Evolutionary conservation across 1,284 basidiomycete genomes (phyloP).

Genomic region (Microbotryum violaceum): DNA sequence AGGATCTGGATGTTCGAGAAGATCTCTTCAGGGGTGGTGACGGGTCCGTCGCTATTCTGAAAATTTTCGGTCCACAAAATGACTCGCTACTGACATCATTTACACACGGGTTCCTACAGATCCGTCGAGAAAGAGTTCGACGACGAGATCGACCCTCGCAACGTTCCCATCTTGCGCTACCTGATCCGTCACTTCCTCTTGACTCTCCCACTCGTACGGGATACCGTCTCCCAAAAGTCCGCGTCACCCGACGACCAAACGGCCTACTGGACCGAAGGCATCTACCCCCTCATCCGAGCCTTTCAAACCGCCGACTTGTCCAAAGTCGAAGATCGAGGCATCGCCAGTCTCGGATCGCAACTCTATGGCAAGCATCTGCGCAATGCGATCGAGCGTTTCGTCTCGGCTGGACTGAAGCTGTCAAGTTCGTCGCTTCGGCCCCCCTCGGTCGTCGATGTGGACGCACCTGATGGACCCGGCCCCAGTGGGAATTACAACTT

Average conservation of each 20-base stretch:
- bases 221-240: slow-evolving; percentile 9
- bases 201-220: slow-evolving; percentile 33
- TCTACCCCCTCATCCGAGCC: slow-evolving; percentile 21
- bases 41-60: not conserved
- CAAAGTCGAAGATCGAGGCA: slow-evolving; percentile 11
- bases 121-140: slow-evolving; percentile 2
- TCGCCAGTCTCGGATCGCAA: not conserved
- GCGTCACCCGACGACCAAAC: not conserved
- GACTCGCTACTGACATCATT: too few relatives aligned
- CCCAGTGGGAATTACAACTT: too few relatives aligned
- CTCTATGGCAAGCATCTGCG: slow-evolving; percentile 7
- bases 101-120: not conserved
- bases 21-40: not conserved
- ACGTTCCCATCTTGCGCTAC: slow-evolving; percentile 32
- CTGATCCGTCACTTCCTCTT: slow-evolving; percentile 33
- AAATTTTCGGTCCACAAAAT: not conserved
- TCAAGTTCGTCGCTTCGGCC: slow-evolving; percentile 6
- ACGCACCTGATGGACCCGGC: too few relatives aligned
- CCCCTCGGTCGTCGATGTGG: too few relatives aligned
- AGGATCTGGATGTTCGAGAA: slow-evolving; percentile 9
- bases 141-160: slow-evolving; percentile 11
- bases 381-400: slow-evolving; percentile 23
- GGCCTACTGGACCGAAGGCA: slow-evolving; percentile 22
- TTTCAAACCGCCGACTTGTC: slow-evolving; percentile 21
- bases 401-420: slow-evolving; percentile 25